Base-by-base conservation (phyloP, 1,284 basidiomycete species). In the Ustilago cynodontis region DNA sequence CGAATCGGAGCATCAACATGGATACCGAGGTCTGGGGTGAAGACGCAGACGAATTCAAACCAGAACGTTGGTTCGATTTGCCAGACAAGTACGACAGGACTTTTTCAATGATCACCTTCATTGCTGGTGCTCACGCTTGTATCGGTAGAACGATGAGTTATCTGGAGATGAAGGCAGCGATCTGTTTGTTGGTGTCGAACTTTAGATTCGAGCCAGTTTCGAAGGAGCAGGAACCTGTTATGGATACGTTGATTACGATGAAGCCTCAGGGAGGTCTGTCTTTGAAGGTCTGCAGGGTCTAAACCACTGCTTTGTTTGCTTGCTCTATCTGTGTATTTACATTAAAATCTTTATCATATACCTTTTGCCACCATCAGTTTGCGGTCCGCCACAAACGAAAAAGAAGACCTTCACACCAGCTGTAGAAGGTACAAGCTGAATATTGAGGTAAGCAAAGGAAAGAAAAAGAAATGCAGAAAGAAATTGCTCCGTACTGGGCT, bases 101-200 rank as follows among this genome's bases (percentile, higher is more conserved):
- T 5, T 71, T 80, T 39, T 72, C 67, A 18, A 67, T 82, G 63
- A 64, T 81, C 33, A 79, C 78, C 24, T 82, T 82, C 45, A 78
- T 81, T 41, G 73, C 80, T 5, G 81, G 81, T 29, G 68, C 79
- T 4, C 81, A 82, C 53, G 67, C 69, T 35, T 82, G 81, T 60
- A 81, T 81, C 50, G 81, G 80, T 20, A 57, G 73, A 13, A 75
- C 73, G 13, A 82, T 81, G 81, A 75, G 70, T 29, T 74, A 77
- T 35, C 53, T 72, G 33, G 80, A 82, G 70, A 77, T 82, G 66
- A 80, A 81, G 67, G 71, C 73, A 3, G 59, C 75, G 26, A 59
- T 78, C 26, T 78, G 71, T 66, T 63, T 76, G 24, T 47, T 82
- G n/a, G 65, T 82, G 18, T 58, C 71, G 57, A 76, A 80, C 60